Evolutionary conservation across 768 basidiomycete genomes (phyloP), one percentile per base, ranked within the genome.

Genomic region (Suillus subaureus): DNA sequence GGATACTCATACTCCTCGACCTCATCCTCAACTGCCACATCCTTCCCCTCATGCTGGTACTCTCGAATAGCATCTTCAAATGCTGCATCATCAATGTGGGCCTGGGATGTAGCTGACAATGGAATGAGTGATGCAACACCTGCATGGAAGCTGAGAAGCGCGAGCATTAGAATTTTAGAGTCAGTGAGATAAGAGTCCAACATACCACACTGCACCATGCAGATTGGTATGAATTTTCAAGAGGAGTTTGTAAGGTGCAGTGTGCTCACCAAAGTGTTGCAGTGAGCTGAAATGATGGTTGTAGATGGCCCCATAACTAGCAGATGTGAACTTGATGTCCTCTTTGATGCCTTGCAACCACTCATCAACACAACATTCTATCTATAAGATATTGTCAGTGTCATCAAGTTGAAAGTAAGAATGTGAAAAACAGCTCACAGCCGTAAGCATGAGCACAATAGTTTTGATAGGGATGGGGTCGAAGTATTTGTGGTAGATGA

Each of bases 181-280:
- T 23, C 9, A 47, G 47, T 47, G 47, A 47, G 2, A 23, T 47
- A 47, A 47, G 43, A 47, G n/a, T 47, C n/a, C 13, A 26, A 51
- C 42, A 13, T 62, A 66, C 65, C 35, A 37, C 2, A 62, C 65
- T 7, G 43, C 39, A 37, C 61, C 52, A 23, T 61, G 52, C 49
- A 64, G 43, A n/a, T 26, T 39, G 55, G 12, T 26, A 31, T 12
- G 6, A 51, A 67, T 57, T 47, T 18, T 37, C 1, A 3, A 8
- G 51, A 52, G 51, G 16, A 67, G 51, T 28, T 43, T 52, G 26
- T 65, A 67, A 23, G 16, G 21, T 0, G 9, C 47, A 1, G 66
- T 67, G 40, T 23, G 64, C 45, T 68, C 47, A 9, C 45, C 26
- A 33, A 68, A 68, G 28, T 13, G 28, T 5, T 54, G 49, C 35